Evolutionary conservation across 768 basidiomycete genomes (phyloP).

Genomic region (Kwoniella shandongensis): DNA sequence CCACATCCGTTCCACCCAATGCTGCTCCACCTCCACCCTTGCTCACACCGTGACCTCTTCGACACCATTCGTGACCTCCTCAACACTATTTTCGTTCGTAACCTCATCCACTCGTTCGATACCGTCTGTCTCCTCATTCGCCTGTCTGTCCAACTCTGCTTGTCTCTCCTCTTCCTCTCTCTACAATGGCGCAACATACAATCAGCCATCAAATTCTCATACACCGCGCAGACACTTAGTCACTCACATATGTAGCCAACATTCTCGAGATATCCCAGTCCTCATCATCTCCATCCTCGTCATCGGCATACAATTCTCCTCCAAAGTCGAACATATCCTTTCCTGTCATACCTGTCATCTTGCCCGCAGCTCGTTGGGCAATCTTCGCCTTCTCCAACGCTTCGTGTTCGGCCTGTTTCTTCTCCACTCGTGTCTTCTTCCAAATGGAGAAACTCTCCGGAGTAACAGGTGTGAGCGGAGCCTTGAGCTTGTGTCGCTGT

Average conservation of each 20-base stretch:
- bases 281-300: slow-evolving; percentile 46
- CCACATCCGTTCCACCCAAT: background rate
- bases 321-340: slow-evolving; percentile 74
- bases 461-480: slow-evolving; percentile 81
- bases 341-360: slow-evolving; percentile 89
- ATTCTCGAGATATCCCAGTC: slow-evolving; percentile 53
- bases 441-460: slow-evolving; percentile 85
- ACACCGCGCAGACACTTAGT: too few species aligned
- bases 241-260: slow-evolving; percentile 50
- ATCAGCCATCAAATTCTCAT: too few species aligned
- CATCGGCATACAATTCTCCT: slow-evolving; percentile 49
- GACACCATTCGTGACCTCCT: slow-evolving; percentile 12
- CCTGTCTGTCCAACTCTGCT: slow-evolving; percentile 14
- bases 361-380: slow-evolving; percentile 76
- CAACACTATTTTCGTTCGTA: slow-evolving; percentile 4
- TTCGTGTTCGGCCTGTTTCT: slow-evolving; percentile 87
- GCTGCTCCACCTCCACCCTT: background rate
- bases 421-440: slow-evolving; percentile 93
- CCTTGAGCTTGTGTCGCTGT: slow-evolving; percentile 84
- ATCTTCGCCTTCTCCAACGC: slow-evolving; percentile 79
- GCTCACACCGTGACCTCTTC: slow-evolving; percentile 9
- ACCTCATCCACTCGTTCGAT: slow-evolving; percentile 16
- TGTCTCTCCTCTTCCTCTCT: slow-evolving; percentile 37
- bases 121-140: slow-evolving; percentile 7
- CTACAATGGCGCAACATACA: slow-evolving; percentile 16